Percentiles rank a stretch among this genome's conserved stretches.
Conservation (phyloP, 75 land plant species). For the Pinus albicaulis region DNA sequence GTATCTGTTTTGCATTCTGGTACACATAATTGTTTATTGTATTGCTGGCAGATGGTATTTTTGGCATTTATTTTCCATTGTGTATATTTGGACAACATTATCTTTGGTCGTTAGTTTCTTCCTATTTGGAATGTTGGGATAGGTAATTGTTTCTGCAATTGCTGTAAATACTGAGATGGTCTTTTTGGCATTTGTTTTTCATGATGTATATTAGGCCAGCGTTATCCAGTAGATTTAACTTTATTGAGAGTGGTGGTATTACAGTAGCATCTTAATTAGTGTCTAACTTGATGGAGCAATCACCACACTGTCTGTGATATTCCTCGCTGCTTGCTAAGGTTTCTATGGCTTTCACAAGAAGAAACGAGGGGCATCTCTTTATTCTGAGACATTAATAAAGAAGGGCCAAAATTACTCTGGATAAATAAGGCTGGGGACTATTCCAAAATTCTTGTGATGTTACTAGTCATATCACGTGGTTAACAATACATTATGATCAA, state of each 20-base stretch:
- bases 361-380: no score
- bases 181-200: not conserved
- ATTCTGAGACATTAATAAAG: no score
- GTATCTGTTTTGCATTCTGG: not conserved
- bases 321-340: no score
- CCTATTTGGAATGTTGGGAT: not conserved
- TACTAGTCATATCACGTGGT: no score
- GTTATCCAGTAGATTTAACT: not conserved
- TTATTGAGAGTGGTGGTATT: not conserved
- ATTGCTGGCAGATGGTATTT: not conserved
- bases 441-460: no score
- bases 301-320: no score
- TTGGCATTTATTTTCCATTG: not conserved
- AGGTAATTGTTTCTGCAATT: not conserved
- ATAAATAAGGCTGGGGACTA: no score
- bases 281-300: no score
- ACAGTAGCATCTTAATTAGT: no score
- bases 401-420: no score
- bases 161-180: not conserved
- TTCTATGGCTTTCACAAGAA: no score
- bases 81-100: not conserved
- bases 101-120: not conserved
- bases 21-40: not conserved
- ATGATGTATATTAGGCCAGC: not conserved
- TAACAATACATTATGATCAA: no score